Evolutionary conservation across 345 rosid genomes (phyloP), one percentile per base, ranked within the genome.

Genomic region (Acer campestre): DNA sequence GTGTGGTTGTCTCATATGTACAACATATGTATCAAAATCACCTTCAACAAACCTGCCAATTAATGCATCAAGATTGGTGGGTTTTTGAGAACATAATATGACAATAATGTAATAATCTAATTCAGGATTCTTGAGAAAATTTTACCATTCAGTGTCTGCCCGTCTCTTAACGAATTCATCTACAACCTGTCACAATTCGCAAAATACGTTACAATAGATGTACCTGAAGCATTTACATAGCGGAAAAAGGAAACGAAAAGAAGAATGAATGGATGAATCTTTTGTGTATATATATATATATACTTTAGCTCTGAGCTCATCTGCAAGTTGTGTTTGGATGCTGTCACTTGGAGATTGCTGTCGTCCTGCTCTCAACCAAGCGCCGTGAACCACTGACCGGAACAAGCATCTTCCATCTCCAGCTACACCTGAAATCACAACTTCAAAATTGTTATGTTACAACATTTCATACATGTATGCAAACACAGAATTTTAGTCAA

Each of bases 391-490:
- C 67, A 89, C 90, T 0, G 95, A 91, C 69, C 93, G 88, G 64
- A 91, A 91, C 85, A 91, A 80, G 76, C 95, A 91, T 75, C 95
- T 89, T 31, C 93, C 93, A 76, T 89, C 95, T 63, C 95, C 93
- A 2, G 90, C 83, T 71, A 91, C 83, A 51, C 89, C 95, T 89
- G 80, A 31, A 59, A 62, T 79, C 75, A 40, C 56, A 25, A 6
- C 42, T 8, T 12, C 74, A 62, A 68, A 75, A 61, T 49, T 25
- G 27, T n/a, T 10, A 59, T 25, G 63, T n/a, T 10, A 59, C 27
- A 20, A 18, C 3, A 49, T 1, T 0, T 0, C 55, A 59, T 10
- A 22, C 25, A 40, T 40, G 7, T 40, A 6, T 6, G 8, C 7
- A 40, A 6, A 40, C 11, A 8, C 46, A 42, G 38, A 35, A 35